Evolutionary conservation across 306 rosid genomes (phyloP), one percentile per base, ranked within the genome.

Genomic region (Lathyrus aphaca): DNA sequence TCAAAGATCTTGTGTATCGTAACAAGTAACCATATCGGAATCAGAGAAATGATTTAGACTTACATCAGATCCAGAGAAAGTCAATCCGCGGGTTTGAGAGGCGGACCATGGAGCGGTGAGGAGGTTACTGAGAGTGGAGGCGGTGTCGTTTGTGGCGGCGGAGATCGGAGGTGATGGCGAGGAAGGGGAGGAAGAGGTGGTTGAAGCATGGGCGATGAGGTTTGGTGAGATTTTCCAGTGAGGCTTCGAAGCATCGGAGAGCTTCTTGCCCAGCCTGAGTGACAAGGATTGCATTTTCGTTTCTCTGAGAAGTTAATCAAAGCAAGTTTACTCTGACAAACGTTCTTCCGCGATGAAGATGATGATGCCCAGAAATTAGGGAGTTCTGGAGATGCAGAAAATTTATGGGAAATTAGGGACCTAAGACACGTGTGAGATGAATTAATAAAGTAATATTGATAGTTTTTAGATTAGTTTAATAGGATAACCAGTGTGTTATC

Each of bases 11-110:
- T 25, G 18, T 16, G 16, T 12, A 46, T 10, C 21, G 8, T 9
- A 15, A 17, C 2, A 43, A 46, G 16, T 9, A 53, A 64, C n/a
- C 11, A 50, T 30, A 4, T 6, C 30, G 2, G 23, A 72, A 73
- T 21, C 17, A 17, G 18, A 38, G 62, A 38, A 59, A 38, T 5
- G n/a, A 16, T 1, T 17, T 19, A 10, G n/a, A 32, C 86, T 80
- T 81, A 93, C 98, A 21, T 87, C 88, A 66, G 91, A 84, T 71
- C 96, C 97, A 2, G 81, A 79, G 69, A 74, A 63, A 29, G 82
- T 78, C 68, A 86, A 68, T 63, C 91, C 90, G 12, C 94, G 93
- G 50, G 62, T 73, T 66, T 82, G 96, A 84, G 76, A 68, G 75
- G 79, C 73, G 71, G 71, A 86, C 93, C 93, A 92, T 3, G 90